phyloP scores from a whole-genome alignment of 352 stramenopile species.

The Pythium sp. region DNA sequence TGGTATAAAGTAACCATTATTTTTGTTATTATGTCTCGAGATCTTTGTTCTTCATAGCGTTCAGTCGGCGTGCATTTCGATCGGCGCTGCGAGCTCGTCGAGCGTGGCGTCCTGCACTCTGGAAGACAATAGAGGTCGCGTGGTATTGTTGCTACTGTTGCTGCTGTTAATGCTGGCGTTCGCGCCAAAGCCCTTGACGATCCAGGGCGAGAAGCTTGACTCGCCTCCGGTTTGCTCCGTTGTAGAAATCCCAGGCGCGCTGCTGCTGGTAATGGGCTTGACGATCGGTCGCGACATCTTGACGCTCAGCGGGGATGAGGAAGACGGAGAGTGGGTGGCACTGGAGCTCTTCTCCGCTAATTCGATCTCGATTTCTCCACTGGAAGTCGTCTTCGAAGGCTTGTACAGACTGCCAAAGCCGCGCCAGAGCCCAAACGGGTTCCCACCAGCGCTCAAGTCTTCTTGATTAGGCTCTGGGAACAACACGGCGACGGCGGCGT shows the following conservation, averaged over 20 bases:
- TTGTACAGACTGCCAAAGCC: conserved; percentile 17
- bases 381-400: background rate
- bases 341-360: conserved; percentile 7
- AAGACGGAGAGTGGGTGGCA: background rate
- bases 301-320: conserved; percentile 2
- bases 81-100: conserved; percentile 17
- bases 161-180: background rate
- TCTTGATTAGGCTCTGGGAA: conserved; percentile 14
- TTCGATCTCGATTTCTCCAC: conserved; percentile 8
- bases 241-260: background rate
- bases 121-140: background rate
- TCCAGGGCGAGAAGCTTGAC: conserved; percentile 15
- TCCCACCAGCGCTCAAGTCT: background rate
- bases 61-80: conserved; percentile 12
- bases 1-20: background rate
- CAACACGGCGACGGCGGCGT: background rate
- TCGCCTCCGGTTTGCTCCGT: background rate
- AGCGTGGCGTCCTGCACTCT: conserved; percentile 12
- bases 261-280: conserved; percentile 12
- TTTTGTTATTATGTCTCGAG: background rate
- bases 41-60: background rate
- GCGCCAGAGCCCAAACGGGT: conserved; percentile 16
- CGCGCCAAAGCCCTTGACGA: conserved; percentile 14
- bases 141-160: background rate
- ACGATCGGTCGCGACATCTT: conserved; percentile 18